Evolutionary conservation across 2,329 filamentous ascomycete genomes (phyloP), one percentile per base, ranked within the genome.

Genomic region (Malbranchea cinnamomea): DNA sequence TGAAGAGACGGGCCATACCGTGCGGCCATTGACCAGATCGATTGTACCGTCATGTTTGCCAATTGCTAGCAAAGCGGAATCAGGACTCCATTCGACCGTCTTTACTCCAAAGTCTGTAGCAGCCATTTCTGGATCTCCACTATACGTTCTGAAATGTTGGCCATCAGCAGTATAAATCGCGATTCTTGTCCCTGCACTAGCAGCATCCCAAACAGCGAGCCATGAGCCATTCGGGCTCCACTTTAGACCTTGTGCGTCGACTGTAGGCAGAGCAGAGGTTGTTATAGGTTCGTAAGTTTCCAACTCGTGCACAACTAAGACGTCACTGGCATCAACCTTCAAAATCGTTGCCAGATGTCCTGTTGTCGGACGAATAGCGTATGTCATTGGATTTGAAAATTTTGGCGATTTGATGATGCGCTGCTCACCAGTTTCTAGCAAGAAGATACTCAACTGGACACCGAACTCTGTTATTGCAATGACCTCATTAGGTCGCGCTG

Each of bases 221-320:
- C 71, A 75, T 35, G 57, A 55, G 3, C 70, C 68, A 47, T 73
- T 66, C 0, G 62, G 59, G 38, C 67, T 72, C 69, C 70, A 75
- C 43, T 63, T 65, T 20, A 75, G 31, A 0, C 64, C 65, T 36
- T 67, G 65, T 1, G 67, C 69, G 51, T 75, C 70, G 10, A 58
- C 44, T 2, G 68, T 72, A 2, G 64, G 40, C 5, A 68, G 44
- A 4, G 29, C 21, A n/a, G 50, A 43, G 6, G 46, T 48, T 6
- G 43, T 43, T 4, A 57, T 40, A 2, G 50, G 40, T 12, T 52
- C 48, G 30, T 57, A 54, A 1, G 51, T 47, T 17, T 39, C 33
- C 26, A 42, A 42, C 16, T 56, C 47, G 33, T 59, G 55, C 4
- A 59, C 46, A 1, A 54, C 57, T 20, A 59, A 37, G 13, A 56